Evolutionary conservation across 225 moss, liverwort and hornwort species (phyloP).

Genomic region (Neckera pumila): DNA sequence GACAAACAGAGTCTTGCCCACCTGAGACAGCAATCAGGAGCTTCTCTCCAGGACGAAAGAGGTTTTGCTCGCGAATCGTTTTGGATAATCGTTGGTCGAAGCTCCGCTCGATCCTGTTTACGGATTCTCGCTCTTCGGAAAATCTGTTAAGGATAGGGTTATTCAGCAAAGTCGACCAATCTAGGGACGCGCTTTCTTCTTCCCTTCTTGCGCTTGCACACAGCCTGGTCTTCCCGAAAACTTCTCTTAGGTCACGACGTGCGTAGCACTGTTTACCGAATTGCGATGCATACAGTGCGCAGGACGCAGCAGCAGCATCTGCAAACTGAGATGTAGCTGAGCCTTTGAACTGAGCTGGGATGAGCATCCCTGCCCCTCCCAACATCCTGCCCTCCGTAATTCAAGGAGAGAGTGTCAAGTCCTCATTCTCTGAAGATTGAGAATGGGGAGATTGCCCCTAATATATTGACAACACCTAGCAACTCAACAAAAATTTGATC

Average conservation of each 20-base stretch:
- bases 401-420: too few relatives aligned
- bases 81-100: conserved; percentile 23
- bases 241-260: not conserved
- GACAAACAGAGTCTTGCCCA: conserved; percentile 78
- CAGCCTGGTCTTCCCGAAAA: not conserved
- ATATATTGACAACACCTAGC: not conserved
- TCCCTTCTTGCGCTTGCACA: conserved; percentile 2
- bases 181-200: not conserved
- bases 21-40: conserved; percentile 78
- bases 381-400: not conserved
- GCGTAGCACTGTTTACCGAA: not conserved
- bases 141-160: not conserved
- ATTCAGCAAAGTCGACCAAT: conserved; percentile 9
- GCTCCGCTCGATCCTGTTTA: not conserved
- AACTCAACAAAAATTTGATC: not conserved
- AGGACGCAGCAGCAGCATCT: not conserved
- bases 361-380: not conserved
- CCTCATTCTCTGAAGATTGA: too few relatives aligned
- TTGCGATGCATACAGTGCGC: not conserved
- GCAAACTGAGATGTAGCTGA: not conserved
- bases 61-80: conserved; percentile 37
- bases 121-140: not conserved
- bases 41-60: conserved; percentile 47
- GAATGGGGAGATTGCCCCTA: too few relatives aligned
- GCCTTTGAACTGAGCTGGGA: not conserved